Evolutionary conservation across 257 asterid species (phyloP).

Genomic region (Gentiana macrophylla): DNA sequence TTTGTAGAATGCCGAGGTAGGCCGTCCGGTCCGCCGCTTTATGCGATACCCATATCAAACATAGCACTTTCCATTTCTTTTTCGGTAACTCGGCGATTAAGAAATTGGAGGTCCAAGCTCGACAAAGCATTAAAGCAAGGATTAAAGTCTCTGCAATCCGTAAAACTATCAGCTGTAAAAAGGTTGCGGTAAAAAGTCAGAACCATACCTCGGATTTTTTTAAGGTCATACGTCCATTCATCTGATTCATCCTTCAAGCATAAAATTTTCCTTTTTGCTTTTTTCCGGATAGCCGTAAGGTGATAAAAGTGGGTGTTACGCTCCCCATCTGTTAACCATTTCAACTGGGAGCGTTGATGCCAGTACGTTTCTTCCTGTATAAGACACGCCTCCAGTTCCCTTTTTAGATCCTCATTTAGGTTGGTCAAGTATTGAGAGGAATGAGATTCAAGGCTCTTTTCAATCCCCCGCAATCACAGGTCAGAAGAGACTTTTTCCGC

Average conservation of each 20-base stretch:
- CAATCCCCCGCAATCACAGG: neutral
- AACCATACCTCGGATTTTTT: neutral
- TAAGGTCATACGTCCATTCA: neutral
- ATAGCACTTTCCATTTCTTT: neutral
- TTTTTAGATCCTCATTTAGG: neutral
- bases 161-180: too few species aligned
- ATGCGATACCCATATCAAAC: neutral
- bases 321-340: neutral
- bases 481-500: neutral
- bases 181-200: too few species aligned
- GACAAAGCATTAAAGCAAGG: too few species aligned
- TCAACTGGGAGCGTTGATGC: neutral
- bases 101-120: too few species aligned
- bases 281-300: neutral
- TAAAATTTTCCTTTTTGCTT: neutral
- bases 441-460: neutral
- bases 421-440: neutral
- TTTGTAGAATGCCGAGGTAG: neutral
- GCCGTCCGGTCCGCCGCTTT: neutral
- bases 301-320: neutral
- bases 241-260: neutral
- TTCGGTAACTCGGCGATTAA: too few species aligned
- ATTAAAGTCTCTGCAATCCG: too few species aligned
- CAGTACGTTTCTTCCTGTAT: neutral
- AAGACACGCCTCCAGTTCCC: too few species aligned